These are phyloP conservation scores for Ganoderma sp. DNA, from an alignment of 1,284 basidiomycete species.

Conservation along the genomic window DNA sequence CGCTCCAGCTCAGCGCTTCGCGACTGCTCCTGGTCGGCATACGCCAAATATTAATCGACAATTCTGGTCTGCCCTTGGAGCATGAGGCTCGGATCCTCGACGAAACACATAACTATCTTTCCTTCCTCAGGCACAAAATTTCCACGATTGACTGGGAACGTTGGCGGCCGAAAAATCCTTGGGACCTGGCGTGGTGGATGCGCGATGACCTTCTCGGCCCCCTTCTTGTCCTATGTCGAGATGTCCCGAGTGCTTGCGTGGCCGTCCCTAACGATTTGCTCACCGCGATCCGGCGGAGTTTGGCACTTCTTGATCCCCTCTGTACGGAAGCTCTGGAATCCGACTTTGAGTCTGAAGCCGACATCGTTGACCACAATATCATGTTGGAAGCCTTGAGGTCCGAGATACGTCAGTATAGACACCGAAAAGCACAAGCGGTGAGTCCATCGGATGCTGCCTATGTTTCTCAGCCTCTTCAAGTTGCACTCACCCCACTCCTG, in stretches of 20 bases:
- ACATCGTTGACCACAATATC: not conserved
- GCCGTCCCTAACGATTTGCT: not conserved
- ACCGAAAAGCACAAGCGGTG: not conserved
- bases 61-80: not conserved
- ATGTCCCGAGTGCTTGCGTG: not conserved
- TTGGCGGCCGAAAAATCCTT: slow-evolving; percentile 3
- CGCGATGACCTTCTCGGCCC: slow-evolving; percentile 1
- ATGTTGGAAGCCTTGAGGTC: not conserved
- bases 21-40: not conserved
- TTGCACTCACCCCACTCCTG: not conserved
- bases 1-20: not conserved
- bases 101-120: not conserved
- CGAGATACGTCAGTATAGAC: not conserved
- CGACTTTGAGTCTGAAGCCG: not conserved
- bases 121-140: not conserved
- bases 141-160: not conserved
- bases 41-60: not conserved
- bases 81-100: not conserved
- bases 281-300: not conserved
- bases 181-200: not conserved
- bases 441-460: not conserved
- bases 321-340: not conserved
- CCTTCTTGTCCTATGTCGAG: not conserved
- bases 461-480: not conserved
- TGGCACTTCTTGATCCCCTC: not conserved